Base-by-base conservation (phyloP, 176 grass and related monocot genomes). In the Eragrostis curvula region DNA sequence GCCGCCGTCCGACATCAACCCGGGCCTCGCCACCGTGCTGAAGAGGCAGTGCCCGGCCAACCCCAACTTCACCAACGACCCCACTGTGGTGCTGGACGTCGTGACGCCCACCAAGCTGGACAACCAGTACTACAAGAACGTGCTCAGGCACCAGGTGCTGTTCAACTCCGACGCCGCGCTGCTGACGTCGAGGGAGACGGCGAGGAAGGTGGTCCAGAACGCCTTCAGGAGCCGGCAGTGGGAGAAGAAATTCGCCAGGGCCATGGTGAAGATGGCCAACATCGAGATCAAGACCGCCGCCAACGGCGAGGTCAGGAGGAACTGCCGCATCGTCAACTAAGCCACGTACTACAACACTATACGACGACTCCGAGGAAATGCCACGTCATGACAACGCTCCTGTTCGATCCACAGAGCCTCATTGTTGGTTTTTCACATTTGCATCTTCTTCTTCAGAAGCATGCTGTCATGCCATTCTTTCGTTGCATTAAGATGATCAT, bases 141-240 rank as follows among this genome's bases (percentile, higher is more conserved):
- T 79, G 9, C 39, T 66, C 0, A 5, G 11, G 0, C 53, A 24
- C 65, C 45, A 32, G 1, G 92, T 91, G 53, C 77, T 94, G 10
- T 89, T 94, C 70, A 29, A 7, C 5, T 94, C 92, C 6, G 92
- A 94, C 53, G 84, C 81, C 2, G 11, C 71, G 18, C 44, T 94
- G 55, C 29, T 85, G 6, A 25, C 39, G 21, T 84, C 73, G 21
- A 2, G 0, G 32, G 0, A 0, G 64, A 87, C 66, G 5, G 4
- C 7, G 10, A 16, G 6, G 16, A 84, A 45, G 56, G 68, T 75
- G 36, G 0, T 5, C 2, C 11, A 69, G 56, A 73, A 79, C 46
- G 82, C 82, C 0, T 0, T 3, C 12, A 3, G 16, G 8, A 27
- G 25, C 12, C 12, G 16, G 0, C 29, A 0, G 21, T 89, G 71